A percentile compares a stretch with the other conserved stretches of the same genome.
phyloP scores from a whole-genome alignment of 257 asterid genomes.

The Penstemon newberryi region DNA sequence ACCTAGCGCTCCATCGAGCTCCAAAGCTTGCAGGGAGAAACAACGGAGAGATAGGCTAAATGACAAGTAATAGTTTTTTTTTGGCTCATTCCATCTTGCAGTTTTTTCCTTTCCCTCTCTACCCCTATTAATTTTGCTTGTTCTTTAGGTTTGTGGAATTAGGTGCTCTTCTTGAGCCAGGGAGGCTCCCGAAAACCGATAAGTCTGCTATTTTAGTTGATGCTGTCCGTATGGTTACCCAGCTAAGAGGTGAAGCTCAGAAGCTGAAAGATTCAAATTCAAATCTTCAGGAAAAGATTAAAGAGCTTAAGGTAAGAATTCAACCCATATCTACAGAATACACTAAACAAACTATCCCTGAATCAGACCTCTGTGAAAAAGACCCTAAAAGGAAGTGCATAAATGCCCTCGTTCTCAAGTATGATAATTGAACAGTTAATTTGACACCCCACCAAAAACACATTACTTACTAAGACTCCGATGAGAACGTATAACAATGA shows the following conservation, averaged over 20 bases:
- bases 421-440: no score
- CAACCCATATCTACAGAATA: not conserved
- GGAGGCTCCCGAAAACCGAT: slow-evolving; percentile 70
- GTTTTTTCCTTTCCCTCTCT: slow-evolving; percentile 7
- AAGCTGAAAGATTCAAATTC: slow-evolving; percentile 64
- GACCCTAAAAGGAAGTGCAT: no score
- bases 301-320: slow-evolving; percentile 63
- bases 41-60: slow-evolving; percentile 70
- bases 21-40: slow-evolving; percentile 83
- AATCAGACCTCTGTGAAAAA: not conserved
- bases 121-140: slow-evolving; percentile 10
- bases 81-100: not conserved
- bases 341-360: not conserved
- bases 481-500: no score
- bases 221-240: slow-evolving; percentile 70
- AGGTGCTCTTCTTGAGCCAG: slow-evolving; percentile 76
- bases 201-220: slow-evolving; percentile 67
- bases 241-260: slow-evolving; percentile 63
- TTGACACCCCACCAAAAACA: no score
- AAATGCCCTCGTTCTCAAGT: no score
- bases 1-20: slow-evolving; percentile 52
- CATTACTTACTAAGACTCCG: no score
- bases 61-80: slow-evolving; percentile 51
- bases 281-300: slow-evolving; percentile 66
- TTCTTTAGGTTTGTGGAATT: slow-evolving; percentile 61